Percentiles rank a stretch among this genome's conserved stretches.
Evolutionary conservation across 305 asterid genomes (phyloP).

Genomic region (Caryopteris hybrid): DNA sequence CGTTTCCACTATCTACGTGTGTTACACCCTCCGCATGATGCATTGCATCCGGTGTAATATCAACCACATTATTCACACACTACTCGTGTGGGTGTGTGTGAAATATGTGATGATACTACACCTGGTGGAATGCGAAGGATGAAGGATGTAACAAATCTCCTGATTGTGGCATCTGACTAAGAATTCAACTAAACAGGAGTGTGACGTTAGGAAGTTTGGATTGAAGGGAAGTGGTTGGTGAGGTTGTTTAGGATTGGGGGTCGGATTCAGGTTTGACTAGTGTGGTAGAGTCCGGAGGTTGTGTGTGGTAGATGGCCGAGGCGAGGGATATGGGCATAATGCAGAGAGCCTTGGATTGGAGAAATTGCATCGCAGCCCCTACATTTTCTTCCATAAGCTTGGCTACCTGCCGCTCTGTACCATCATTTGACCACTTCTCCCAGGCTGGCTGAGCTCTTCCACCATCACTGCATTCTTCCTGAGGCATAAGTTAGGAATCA

Average conservation of each 20-base stretch:
- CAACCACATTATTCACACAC: background rate
- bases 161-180: slow-evolving; percentile 32
- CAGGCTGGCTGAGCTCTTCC: slow-evolving; percentile 77
- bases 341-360: slow-evolving; percentile 92
- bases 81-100: background rate
- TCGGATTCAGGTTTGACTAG: slow-evolving; percentile 55
- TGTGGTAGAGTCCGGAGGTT: slow-evolving; percentile 51
- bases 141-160: background rate
- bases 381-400: slow-evolving; percentile 97
- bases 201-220: slow-evolving; percentile 21
- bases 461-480: slow-evolving; percentile 65
- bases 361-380: slow-evolving; percentile 95
- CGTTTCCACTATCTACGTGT: slow-evolving; percentile 28
- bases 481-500: background rate
- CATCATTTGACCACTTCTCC: slow-evolving; percentile 96
- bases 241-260: slow-evolving; percentile 36
- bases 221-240: background rate
- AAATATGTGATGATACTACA: background rate
- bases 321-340: slow-evolving; percentile 86
- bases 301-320: slow-evolving; percentile 81
- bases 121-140: background rate
- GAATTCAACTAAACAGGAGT: slow-evolving; percentile 50
- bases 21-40: background rate
- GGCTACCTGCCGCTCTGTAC: slow-evolving; percentile 88
- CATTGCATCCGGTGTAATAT: background rate